Evolutionary conservation across 106 monocot species (phyloP).

Genomic region (Narthecium ossifragum): DNA sequence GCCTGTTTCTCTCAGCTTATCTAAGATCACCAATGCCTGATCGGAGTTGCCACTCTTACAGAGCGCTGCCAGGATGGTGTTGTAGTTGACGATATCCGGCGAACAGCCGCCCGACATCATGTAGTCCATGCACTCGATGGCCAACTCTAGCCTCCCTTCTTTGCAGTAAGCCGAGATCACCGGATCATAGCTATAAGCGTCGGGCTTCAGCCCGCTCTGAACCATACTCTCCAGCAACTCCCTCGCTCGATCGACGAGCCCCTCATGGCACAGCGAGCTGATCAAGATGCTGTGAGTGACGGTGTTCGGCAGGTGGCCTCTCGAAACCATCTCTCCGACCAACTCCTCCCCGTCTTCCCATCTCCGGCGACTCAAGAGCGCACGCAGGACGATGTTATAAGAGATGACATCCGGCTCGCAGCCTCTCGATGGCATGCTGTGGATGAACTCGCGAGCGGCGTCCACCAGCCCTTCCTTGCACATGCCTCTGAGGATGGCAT

Average conservation of each 20-base stretch:
- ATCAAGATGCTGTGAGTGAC: slow-evolving; percentile 54
- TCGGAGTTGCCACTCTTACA: slow-evolving; percentile 51
- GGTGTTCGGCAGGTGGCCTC: slow-evolving; percentile 20
- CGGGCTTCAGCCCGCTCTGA: slow-evolving; percentile 37
- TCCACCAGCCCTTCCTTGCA: slow-evolving; percentile 46
- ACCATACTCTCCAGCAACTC: slow-evolving; percentile 58
- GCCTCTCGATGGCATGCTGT: slow-evolving; percentile 5
- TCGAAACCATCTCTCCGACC: slow-evolving; percentile 32
- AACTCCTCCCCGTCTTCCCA: slow-evolving; percentile 37
- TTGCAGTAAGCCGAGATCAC: slow-evolving; percentile 54
- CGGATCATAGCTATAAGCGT: slow-evolving; percentile 52
- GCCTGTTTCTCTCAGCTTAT: slow-evolving; percentile 31
- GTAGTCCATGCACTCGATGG: slow-evolving; percentile 50
- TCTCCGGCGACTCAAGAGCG: slow-evolving; percentile 14
- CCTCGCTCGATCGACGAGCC: slow-evolving; percentile 30
- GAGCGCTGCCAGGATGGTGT: slow-evolving; percentile 48
- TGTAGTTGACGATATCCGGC: slow-evolving; percentile 68
- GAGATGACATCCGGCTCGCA: slow-evolving; percentile 42
- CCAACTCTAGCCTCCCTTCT: slow-evolving; percentile 42
- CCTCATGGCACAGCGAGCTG: slow-evolving; percentile 44
- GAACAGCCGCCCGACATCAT: slow-evolving; percentile 54
- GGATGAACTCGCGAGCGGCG: slow-evolving; percentile 29
- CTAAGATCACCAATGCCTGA: slow-evolving; percentile 38
- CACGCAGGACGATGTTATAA: slow-evolving; percentile 49
- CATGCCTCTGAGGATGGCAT: slow-evolving; percentile 48